Evolutionary conservation across 2,329 filamentous ascomycete genomes (phyloP).

Genomic region (Fusarium graminum): DNA sequence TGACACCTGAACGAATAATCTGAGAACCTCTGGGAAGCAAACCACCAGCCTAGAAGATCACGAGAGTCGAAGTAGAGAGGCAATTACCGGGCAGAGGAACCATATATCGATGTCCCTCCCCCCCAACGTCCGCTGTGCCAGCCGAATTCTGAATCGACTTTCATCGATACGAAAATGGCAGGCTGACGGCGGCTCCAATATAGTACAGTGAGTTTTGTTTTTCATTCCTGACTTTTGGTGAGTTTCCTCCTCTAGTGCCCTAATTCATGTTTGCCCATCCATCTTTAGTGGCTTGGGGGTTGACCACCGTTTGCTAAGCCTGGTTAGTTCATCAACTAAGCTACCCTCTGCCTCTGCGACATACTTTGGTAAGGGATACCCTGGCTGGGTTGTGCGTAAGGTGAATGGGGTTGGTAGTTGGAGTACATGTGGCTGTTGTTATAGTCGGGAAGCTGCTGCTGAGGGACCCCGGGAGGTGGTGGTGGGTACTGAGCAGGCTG

Average conservation of each 20-base stretch:
- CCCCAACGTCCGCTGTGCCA: conserved; percentile 7
- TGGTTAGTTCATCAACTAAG: conserved; percentile 34
- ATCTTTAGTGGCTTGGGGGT: conserved; percentile 52
- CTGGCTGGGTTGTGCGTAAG: conserved; percentile 68
- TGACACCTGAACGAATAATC: conserved; percentile 18
- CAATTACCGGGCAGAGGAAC: conserved; percentile 29
- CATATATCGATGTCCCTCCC: conserved; percentile 11
- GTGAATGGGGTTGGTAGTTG: conserved; percentile 70
- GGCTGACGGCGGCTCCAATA: conserved; percentile 40
- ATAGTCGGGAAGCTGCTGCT: conserved; percentile 69
- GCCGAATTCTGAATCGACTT: not conserved
- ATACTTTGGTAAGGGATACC: conserved; percentile 73
- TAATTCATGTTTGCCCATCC: conserved; percentile 30
- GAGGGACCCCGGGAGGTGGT: conserved; percentile 67
- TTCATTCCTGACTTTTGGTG: conserved; percentile 49
- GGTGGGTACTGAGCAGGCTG: conserved; percentile 75
- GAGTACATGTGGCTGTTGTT: conserved; percentile 66
- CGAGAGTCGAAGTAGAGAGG: conserved; percentile 31
- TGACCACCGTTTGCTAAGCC: conserved; percentile 53
- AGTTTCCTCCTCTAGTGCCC: conserved; percentile 48
- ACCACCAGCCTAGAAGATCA: not conserved
- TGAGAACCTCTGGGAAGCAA: not conserved
- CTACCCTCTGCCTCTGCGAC: conserved; percentile 41
- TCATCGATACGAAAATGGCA: not conserved
- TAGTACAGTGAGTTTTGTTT: conserved; percentile 49